Evolutionary conservation across 495 filamentous ascomycete species (phyloP).

Genomic region (Penicillium dipodomyicola): DNA sequence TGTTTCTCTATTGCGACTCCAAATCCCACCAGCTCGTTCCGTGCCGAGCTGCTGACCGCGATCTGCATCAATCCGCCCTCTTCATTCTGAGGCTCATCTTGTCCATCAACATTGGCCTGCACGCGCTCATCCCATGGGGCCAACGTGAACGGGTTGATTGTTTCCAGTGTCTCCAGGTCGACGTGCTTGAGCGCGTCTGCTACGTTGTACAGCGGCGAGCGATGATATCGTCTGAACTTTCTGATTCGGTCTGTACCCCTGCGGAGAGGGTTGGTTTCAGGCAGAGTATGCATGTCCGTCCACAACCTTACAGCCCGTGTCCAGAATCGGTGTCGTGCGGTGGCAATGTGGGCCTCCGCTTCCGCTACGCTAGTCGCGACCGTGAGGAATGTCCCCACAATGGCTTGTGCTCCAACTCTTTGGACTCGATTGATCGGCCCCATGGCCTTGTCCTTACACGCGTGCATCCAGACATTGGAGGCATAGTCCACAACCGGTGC

Average conservation of each 20-base stretch:
- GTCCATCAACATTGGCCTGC: background rate
- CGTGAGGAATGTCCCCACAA: no score
- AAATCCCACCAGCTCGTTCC: no score
- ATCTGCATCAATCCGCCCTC: no score
- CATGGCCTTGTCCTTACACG: slow-evolving; percentile 13
- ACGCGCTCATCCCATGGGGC: background rate
- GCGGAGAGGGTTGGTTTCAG: slow-evolving; percentile 24
- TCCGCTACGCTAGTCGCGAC: background rate
- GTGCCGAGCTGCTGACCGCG: no score
- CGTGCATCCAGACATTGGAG: no score
- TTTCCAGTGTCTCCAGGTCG: slow-evolving; percentile 7
- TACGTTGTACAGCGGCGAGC: slow-evolving; percentile 14
- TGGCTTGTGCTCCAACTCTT: slow-evolving; percentile 19
- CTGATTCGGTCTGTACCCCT: slow-evolving; percentile 13
- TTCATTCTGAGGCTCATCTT: no score
- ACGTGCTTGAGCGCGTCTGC: slow-evolving; percentile 6
- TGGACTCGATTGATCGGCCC: slow-evolving; percentile 24
- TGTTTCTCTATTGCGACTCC: no score
- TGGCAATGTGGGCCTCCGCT: slow-evolving; percentile 18
- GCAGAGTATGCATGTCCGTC: slow-evolving; percentile 11
- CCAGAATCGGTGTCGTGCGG: slow-evolving; percentile 18
- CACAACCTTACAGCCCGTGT: slow-evolving; percentile 24
- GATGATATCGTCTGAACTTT: background rate
- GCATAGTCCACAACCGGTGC: no score
- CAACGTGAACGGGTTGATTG: background rate